phyloP scores from a whole-genome alignment of 805 yeast species.

The Suhomyces tanzawaensis region DNA sequence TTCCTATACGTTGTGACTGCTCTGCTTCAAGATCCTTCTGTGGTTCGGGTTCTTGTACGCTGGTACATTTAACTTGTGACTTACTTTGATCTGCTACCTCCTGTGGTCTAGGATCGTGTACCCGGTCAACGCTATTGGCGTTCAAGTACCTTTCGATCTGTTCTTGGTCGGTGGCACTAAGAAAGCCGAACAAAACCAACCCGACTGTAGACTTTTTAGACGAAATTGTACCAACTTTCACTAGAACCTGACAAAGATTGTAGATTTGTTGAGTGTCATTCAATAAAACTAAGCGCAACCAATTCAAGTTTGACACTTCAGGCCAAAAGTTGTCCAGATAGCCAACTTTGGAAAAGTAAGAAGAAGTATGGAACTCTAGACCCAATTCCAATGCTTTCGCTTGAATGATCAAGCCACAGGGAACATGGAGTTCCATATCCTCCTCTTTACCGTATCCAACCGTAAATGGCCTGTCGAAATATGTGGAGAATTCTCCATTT shows the following conservation, averaged over 20 bases:
- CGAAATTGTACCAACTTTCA: slow-evolving; percentile 20
- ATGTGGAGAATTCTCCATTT: not conserved
- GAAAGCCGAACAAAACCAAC: slow-evolving; percentile 12
- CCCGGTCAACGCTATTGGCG: no score
- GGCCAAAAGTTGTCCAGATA: no score
- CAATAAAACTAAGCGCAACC: slow-evolving; percentile 13
- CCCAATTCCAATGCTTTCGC: slow-evolving; percentile 3
- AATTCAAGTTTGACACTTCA: slow-evolving; percentile 6
- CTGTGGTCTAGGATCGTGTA: no score
- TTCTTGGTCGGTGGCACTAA: not conserved
- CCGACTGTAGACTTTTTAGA: slow-evolving; percentile 21
- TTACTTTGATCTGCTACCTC: no score
- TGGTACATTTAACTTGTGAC: no score
- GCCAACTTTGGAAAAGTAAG: not conserved
- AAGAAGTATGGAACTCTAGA: not conserved
- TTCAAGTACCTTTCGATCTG: not conserved
- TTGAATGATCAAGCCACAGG: slow-evolving; percentile 5
- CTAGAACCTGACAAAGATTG: slow-evolving; percentile 15
- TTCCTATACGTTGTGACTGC: no score
- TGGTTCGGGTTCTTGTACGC: no score
- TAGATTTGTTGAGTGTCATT: slow-evolving; percentile 15
- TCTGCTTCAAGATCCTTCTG: no score
- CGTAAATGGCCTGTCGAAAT: slow-evolving; percentile 1
- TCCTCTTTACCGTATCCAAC: slow-evolving; percentile 6
- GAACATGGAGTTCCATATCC: slow-evolving; percentile 6